Evolutionary conservation across 2,329 filamentous ascomycete genomes (phyloP).

Genomic region (Thermomyces lanuginosus): DNA sequence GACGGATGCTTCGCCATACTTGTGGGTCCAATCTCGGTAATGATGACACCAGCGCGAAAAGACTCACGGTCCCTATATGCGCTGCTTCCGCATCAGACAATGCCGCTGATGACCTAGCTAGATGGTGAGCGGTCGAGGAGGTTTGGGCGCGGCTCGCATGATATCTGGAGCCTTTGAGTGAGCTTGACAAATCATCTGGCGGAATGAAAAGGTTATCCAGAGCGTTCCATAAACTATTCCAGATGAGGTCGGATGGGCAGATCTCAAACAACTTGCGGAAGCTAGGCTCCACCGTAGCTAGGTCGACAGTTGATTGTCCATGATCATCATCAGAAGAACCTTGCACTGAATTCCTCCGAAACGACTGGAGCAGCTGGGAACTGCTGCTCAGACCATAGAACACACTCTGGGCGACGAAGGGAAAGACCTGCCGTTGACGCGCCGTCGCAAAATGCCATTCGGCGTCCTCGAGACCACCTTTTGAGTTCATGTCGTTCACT

Average conservation of each 20-base stretch:
- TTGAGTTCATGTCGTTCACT: constrained; percentile 19
- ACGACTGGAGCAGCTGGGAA: constrained; percentile 25
- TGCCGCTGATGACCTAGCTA: constrained; percentile 18
- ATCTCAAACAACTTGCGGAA: constrained; percentile 20
- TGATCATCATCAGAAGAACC: constrained; percentile 2
- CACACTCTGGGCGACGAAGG: constrained; percentile 30
- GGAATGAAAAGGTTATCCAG: constrained; percentile 25
- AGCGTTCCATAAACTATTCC: constrained; percentile 27
- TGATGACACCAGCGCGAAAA: constrained; percentile 23
- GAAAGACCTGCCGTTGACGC: constrained; percentile 21
- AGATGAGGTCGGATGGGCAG: constrained; percentile 25
- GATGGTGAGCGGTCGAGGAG: background rate
- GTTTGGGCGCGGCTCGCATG: background rate
- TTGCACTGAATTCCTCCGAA: constrained; percentile 13
- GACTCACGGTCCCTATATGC: constrained; percentile 20
- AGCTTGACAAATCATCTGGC: constrained; percentile 21
- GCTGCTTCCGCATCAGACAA: constrained; percentile 24
- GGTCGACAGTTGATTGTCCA: constrained; percentile 11
- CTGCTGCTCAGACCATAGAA: constrained; percentile 28
- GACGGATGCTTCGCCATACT: constrained; percentile 26
- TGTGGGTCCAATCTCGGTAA: constrained; percentile 20
- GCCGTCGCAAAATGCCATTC: constrained; percentile 24
- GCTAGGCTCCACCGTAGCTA: constrained; percentile 17
- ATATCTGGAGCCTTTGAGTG: constrained; percentile 11
- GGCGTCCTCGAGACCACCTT: constrained; percentile 21